A percentile compares a stretch with the other conserved stretches of the same genome.
Conservation (phyloP, 805 yeast species). For the Scheffersomyces amazonensis region DNA sequence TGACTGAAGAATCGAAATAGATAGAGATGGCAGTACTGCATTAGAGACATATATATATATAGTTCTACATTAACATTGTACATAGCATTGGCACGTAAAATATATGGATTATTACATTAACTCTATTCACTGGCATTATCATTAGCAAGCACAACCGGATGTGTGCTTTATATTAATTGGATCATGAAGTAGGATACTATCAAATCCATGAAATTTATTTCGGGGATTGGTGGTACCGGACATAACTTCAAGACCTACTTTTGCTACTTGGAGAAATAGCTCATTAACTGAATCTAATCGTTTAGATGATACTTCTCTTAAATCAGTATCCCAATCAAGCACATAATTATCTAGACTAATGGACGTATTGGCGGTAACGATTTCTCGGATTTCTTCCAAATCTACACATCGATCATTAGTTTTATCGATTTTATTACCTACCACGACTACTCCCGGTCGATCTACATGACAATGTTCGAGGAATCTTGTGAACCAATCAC, state of each 20-base stretch:
- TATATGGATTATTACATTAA: too few relatives aligned
- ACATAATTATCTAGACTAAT: conserved; percentile 23
- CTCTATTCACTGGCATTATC: too few relatives aligned
- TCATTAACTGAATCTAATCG: conserved; percentile 26
- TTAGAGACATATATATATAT: not conserved
- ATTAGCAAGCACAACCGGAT: conserved; percentile 20
- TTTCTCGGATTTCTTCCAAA: conserved; percentile 31
- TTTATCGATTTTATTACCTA: conserved; percentile 52
- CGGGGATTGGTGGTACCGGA: conserved; percentile 7
- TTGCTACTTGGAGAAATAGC: conserved; percentile 36
- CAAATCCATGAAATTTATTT: conserved; percentile 24
- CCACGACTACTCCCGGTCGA: conserved; percentile 47
- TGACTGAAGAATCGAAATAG: conserved; percentile 12
- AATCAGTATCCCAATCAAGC: conserved; percentile 30
- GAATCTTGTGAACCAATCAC: conserved; percentile 48
- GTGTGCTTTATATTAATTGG: not conserved
- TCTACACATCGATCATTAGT: conserved; percentile 32
- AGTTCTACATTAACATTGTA: not conserved
- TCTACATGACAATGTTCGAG: conserved; percentile 46
- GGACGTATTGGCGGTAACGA: conserved; percentile 19
- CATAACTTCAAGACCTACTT: conserved; percentile 24
- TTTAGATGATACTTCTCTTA: conserved; percentile 32
- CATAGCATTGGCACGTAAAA: conserved; percentile 1
- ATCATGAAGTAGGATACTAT: conserved; percentile 24
- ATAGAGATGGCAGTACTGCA: too few relatives aligned